A percentile compares a stretch with the other conserved stretches of the same genome.
Evolutionary conservation across 164 flowering plant species (phyloP).

Genomic region (Dillenia suffruticosa): DNA sequence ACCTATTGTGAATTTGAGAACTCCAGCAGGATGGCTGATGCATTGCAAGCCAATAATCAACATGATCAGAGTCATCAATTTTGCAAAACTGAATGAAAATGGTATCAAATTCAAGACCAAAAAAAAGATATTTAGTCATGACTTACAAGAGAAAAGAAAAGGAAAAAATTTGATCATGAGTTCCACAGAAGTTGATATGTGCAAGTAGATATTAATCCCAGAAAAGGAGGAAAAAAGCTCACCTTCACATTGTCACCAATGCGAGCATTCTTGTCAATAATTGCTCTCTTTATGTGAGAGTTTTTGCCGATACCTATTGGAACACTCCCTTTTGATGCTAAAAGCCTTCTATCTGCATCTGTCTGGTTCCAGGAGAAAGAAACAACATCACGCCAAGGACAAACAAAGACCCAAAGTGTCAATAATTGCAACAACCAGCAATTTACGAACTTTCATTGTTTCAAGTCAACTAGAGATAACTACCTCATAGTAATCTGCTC

Average conservation of each 20-base stretch:
- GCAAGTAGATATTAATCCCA: too few species aligned
- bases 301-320: constrained; percentile 93
- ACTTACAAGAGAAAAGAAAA: neutral
- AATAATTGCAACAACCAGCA: too few species aligned
- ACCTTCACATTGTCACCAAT: constrained; percentile 94
- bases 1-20: too few species aligned
- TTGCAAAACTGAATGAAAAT: too few species aligned
- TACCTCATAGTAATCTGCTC: constrained; percentile 97
- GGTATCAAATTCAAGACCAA: neutral
- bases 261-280: constrained; percentile 98
- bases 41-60: too few species aligned
- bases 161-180: too few species aligned
- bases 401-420: too few species aligned
- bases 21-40: too few species aligned
- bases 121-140: neutral
- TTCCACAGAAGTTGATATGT: too few species aligned
- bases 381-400: neutral
- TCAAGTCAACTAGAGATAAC: neutral
- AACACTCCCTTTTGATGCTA: constrained; percentile 87
- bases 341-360: constrained; percentile 71
- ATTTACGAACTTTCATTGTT: too few species aligned
- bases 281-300: constrained; percentile 90
- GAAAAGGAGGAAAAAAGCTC: too few species aligned
- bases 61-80: too few species aligned
- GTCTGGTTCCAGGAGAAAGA: constrained; percentile 48